Evolutionary conservation across 2,329 filamentous ascomycete genomes (phyloP).

Genomic region (Aureobasidium sp.): DNA sequence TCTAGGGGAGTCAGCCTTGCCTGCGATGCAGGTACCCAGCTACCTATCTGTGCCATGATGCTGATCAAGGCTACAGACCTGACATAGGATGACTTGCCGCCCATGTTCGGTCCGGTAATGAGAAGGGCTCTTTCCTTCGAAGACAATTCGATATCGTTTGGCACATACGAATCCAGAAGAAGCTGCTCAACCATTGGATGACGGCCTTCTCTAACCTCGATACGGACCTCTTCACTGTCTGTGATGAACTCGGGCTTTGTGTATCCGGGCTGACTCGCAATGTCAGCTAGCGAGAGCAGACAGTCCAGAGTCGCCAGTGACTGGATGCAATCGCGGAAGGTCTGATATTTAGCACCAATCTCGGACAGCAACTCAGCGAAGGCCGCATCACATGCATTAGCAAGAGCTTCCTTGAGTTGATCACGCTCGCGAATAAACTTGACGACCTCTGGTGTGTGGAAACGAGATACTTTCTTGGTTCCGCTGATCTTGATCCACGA

Average conservation of each 20-base stretch:
- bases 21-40: slow-evolving; percentile 76
- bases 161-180: slow-evolving; percentile 79
- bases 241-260: slow-evolving; percentile 59
- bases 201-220: slow-evolving; percentile 67
- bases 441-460: slow-evolving; percentile 88
- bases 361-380: slow-evolving; percentile 65
- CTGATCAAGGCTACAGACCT: slow-evolving; percentile 84
- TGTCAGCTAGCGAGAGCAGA: slow-evolving; percentile 74
- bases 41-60: slow-evolving; percentile 91
- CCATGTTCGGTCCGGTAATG: slow-evolving; percentile 97
- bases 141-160: slow-evolving; percentile 73
- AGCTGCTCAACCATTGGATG: slow-evolving; percentile 96
- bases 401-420: slow-evolving; percentile 88
- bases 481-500: slow-evolving; percentile 93
- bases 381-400: slow-evolving; percentile 81
- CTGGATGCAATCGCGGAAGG: slow-evolving; percentile 80
- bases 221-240: slow-evolving; percentile 52
- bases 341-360: slow-evolving; percentile 79
- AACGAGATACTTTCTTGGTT: slow-evolving; percentile 85
- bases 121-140: slow-evolving; percentile 66
- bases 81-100: slow-evolving; percentile 96
- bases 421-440: slow-evolving; percentile 79
- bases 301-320: slow-evolving; percentile 84
- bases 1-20: slow-evolving; percentile 76
- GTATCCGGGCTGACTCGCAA: slow-evolving; percentile 84